These are phyloP conservation scores for Polygonum aviculare DNA, from an alignment of 148 eudicot genomes.

Conservation along the genomic window DNA sequence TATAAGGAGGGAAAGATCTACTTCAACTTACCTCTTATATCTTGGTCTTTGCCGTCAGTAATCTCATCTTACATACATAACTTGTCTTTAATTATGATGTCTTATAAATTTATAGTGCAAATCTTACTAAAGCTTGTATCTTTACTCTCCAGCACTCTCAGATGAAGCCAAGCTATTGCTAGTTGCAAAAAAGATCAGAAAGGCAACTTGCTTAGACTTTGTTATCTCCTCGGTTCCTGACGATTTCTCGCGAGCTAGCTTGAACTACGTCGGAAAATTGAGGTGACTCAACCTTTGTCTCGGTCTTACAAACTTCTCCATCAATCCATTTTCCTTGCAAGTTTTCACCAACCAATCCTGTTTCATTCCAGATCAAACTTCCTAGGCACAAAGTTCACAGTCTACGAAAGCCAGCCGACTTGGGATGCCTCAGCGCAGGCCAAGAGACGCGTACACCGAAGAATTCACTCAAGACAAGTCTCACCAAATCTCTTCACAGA, in stretches of 20 bases:
- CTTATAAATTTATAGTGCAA: background rate
- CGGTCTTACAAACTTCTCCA: background rate
- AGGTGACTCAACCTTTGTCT: background rate
- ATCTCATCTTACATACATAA: background rate
- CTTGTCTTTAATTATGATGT: background rate
- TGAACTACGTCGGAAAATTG: slow-evolving; percentile 6
- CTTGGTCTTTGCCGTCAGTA: slow-evolving; percentile 49
- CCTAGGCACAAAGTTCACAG: slow-evolving; percentile 4
- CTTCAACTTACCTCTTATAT: slow-evolving; percentile 39
- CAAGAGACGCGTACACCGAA: background rate
- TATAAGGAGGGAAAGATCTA: slow-evolving; percentile 43
- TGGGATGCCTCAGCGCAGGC: background rate
- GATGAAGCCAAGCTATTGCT: slow-evolving; percentile 11
- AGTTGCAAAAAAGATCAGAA: slow-evolving; percentile 9
- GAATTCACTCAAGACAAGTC: slow-evolving; percentile 4
- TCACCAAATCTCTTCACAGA: background rate
- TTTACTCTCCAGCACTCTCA: background rate
- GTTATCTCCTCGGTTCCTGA: slow-evolving; percentile 6
- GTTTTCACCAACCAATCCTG: background rate
- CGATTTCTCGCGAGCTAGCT: slow-evolving; percentile 10
- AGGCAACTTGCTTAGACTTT: slow-evolving; percentile 10
- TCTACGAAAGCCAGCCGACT: slow-evolving; percentile 3
- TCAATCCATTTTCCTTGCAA: background rate
- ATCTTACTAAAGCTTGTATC: background rate
- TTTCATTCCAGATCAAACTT: background rate